These are phyloP conservation scores for Paraconiothyrium sp. DNA, from an alignment of 2,329 filamentous ascomycete species.

Conservation along the genomic window DNA sequence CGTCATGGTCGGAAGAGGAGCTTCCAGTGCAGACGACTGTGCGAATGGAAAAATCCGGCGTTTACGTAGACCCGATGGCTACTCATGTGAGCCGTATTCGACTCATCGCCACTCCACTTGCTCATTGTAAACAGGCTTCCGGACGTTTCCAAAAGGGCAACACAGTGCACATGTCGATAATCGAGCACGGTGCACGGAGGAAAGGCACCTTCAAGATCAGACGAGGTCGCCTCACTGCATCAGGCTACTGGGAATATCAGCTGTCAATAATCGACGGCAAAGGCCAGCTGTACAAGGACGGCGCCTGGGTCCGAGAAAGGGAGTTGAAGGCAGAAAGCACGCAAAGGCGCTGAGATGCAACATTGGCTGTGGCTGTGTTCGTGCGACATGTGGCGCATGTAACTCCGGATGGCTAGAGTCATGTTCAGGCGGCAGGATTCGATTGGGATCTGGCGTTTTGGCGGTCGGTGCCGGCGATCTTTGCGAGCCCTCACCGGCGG, in stretches of 20 bases:
- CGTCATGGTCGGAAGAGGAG: constrained; percentile 20
- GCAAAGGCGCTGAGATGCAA: constrained; percentile 17
- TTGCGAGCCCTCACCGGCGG: constrained; percentile 19
- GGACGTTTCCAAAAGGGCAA: constrained; percentile 35
- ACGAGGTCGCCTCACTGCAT: constrained; percentile 20
- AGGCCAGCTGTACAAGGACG: constrained; percentile 28
- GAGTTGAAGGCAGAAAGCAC: constrained; percentile 27
- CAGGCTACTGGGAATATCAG: constrained; percentile 41
- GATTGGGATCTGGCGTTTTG: constrained; percentile 28
- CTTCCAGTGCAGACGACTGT: constrained; percentile 21
- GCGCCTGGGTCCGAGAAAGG: constrained; percentile 43
- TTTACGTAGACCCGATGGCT: constrained; percentile 30
- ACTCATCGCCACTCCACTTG: constrained; percentile 7
- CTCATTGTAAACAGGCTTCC: constrained; percentile 26
- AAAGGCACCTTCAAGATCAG: constrained; percentile 38
- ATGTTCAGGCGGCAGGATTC: constrained; percentile 28
- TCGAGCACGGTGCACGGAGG: constrained; percentile 26
- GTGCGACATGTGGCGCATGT: constrained; percentile 22
- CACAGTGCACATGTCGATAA: constrained; percentile 39
- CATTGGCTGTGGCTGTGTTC: constrained; percentile 34
- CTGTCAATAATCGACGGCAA: constrained; percentile 25
- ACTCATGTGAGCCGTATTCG: constrained; percentile 23
- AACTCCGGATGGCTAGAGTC: constrained; percentile 15
- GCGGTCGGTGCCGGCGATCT: constrained; percentile 24
- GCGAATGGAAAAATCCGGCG: constrained; percentile 34